These are phyloP conservation scores for Encephalitozoon cuniculi DNA, from an alignment of 371 early-diverging fungal genomes.

Conservation along the genomic window DNA sequence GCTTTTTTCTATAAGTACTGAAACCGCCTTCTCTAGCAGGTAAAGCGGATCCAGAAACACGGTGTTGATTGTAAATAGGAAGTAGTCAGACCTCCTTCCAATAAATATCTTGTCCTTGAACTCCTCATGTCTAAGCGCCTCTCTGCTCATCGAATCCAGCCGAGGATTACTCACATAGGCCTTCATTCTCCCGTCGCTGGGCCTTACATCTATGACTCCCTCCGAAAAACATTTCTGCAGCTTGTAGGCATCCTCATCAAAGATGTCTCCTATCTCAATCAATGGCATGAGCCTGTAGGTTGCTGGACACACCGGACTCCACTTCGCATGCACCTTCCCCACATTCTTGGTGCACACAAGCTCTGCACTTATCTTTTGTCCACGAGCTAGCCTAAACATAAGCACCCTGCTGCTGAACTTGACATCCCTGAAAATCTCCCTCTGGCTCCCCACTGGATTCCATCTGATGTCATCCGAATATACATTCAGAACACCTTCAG, in stretches of 20 bases:
- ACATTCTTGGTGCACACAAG: slow-evolving; percentile 79
- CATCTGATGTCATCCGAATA: slow-evolving; percentile 71
- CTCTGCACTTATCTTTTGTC: slow-evolving; percentile 78
- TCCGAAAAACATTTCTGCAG: slow-evolving; percentile 77
- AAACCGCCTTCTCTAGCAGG: slow-evolving; percentile 42
- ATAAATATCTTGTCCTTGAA: slow-evolving; percentile 79
- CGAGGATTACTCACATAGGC: slow-evolving; percentile 81
- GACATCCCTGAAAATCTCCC: slow-evolving; percentile 63
- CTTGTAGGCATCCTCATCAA: slow-evolving; percentile 72
- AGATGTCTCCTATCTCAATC: slow-evolving; percentile 71
- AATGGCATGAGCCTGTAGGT: slow-evolving; percentile 83
- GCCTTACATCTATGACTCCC: slow-evolving; percentile 75
- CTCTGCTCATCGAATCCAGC: slow-evolving; percentile 84
- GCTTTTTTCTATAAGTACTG: slow-evolving; percentile 26
- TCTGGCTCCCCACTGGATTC: slow-evolving; percentile 77
- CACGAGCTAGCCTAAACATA: slow-evolving; percentile 83
- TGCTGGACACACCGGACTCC: slow-evolving; percentile 82
- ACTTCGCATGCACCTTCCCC: slow-evolving; percentile 93
- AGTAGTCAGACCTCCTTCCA: slow-evolving; percentile 79
- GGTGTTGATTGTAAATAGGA: slow-evolving; percentile 66
- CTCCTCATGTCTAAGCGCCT: slow-evolving; percentile 80
- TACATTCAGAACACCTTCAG: slow-evolving; percentile 61
- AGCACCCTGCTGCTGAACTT: slow-evolving; percentile 78
- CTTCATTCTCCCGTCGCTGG: slow-evolving; percentile 62
- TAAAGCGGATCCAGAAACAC: slow-evolving; percentile 42